These are phyloP conservation scores for Postia placenta DNA, from an alignment of 768 basidiomycete species.

Conservation along the genomic window DNA sequence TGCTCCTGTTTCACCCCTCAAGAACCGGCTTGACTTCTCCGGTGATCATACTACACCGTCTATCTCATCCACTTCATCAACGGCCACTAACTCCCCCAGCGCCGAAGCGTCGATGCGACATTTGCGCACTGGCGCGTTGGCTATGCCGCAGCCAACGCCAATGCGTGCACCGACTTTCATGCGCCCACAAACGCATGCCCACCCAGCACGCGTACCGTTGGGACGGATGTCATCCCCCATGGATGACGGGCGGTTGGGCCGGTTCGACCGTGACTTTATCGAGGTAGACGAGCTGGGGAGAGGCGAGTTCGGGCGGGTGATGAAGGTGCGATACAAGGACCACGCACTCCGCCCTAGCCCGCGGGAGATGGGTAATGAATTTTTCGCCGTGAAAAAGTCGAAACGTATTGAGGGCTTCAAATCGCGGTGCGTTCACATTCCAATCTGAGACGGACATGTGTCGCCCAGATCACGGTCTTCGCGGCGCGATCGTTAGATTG, in stretches of 20 bases:
- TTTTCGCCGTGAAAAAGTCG: conserved; percentile 92
- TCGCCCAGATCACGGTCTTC: too few species aligned
- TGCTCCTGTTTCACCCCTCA: conserved; percentile 43
- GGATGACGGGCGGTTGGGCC: conserved; percentile 48
- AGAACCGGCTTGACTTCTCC: conserved; percentile 29
- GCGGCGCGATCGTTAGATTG: not conserved
- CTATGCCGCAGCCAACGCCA: conserved; percentile 6
- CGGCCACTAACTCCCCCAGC: conserved; percentile 20
- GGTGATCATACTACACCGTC: conserved; percentile 28
- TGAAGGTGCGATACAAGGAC: conserved; percentile 69
- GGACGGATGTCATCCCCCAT: conserved; percentile 19
- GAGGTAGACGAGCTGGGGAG: conserved; percentile 80
- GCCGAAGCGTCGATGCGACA: conserved; percentile 9
- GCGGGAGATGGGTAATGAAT: conserved; percentile 18
- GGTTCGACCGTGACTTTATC: conserved; percentile 77
- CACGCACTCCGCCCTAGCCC: conserved; percentile 6
- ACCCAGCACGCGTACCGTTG: conserved; percentile 9
- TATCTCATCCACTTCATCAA: conserved; percentile 41
- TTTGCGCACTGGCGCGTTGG: not conserved
- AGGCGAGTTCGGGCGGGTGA: conserved; percentile 91
- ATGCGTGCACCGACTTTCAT: conserved; percentile 1
- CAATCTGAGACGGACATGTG: too few species aligned
- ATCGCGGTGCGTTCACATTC: conserved; percentile 69
- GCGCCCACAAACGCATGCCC: conserved; percentile 15
- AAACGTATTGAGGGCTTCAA: conserved; percentile 87